Percentiles rank a stretch among this genome's conserved stretches.
Conservation (phyloP, 164 flowering plant species). For the Paratinospora sagittata region DNA sequence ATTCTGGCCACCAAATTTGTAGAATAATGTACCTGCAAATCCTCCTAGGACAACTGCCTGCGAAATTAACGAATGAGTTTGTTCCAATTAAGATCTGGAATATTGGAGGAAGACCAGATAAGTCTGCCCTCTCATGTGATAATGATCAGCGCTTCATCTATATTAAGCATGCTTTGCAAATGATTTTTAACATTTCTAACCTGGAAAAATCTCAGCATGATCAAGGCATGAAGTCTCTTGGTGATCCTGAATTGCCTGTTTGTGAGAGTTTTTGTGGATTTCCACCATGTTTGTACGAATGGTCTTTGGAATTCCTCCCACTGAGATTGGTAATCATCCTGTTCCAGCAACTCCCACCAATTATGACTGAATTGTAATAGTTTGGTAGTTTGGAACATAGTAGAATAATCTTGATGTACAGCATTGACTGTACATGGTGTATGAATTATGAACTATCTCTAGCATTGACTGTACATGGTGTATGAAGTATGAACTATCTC, state of each 20-base stretch:
- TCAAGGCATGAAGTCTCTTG: conserved; percentile 22
- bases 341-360: neutral
- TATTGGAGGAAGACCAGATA: neutral
- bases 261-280: conserved; percentile 24
- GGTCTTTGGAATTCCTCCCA: conserved; percentile 31
- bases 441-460: no score
- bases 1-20: conserved; percentile 24
- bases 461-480: no score
- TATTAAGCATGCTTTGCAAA: no score
- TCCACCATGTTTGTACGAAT: conserved; percentile 32
- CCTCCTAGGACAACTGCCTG: conserved; percentile 24
- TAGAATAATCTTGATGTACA: neutral
- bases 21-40: conserved; percentile 27
- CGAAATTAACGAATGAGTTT: conserved; percentile 1
- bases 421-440: no score
- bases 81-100: neutral
- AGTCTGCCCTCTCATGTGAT: neutral
- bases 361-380: neutral
- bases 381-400: neutral
- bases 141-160: no score
- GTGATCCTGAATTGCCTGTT: conserved; percentile 27
- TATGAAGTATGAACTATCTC: no score
- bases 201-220: conserved; percentile 27
- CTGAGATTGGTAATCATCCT: conserved; percentile 20
- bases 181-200: conserved; percentile 5